A percentile compares a stretch with the other conserved stretches of the same genome.
These are phyloP conservation scores for Kingdonia uniflora DNA, from an alignment of 164 flowering plant species.

Conservation along the genomic window DNA sequence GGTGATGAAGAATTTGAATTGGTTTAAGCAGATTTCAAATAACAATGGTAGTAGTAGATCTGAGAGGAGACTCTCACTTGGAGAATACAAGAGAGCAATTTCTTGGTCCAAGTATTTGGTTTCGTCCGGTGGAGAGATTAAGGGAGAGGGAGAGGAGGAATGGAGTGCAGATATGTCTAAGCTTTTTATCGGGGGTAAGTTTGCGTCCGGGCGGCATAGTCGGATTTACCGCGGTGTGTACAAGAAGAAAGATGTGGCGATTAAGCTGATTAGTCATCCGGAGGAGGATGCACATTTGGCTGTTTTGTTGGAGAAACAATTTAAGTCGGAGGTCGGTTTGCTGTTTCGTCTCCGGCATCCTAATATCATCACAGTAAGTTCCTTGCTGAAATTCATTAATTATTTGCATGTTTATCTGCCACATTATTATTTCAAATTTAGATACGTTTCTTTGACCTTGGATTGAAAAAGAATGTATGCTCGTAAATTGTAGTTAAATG, in stretches of 20 bases:
- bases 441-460: too few relatives aligned
- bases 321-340: conserved; percentile 61
- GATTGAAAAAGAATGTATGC: too few relatives aligned
- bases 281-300: conserved; percentile 68
- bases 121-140: conserved; percentile 61
- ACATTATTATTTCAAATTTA: not conserved
- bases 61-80: conserved; percentile 54
- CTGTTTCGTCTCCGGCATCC: conserved; percentile 59
- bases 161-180: conserved; percentile 90
- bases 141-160: conserved; percentile 60
- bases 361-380: conserved; percentile 72
- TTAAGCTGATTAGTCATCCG: conserved; percentile 77
- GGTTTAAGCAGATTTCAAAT: conserved; percentile 39
- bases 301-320: conserved; percentile 50
- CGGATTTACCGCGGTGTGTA: conserved; percentile 74
- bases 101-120: conserved; percentile 87
- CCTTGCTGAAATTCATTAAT: not conserved
- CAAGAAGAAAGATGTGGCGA: conserved; percentile 67
- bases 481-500: too few relatives aligned
- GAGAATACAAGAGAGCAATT: conserved; percentile 64
- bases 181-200: conserved; percentile 55
- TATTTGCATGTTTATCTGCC: not conserved
- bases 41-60: conserved; percentile 31
- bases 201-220: conserved; percentile 76
- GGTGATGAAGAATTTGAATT: conserved; percentile 45